phyloP scores from a whole-genome alignment of 306 rosid genomes.

The Vigna radiata region DNA sequence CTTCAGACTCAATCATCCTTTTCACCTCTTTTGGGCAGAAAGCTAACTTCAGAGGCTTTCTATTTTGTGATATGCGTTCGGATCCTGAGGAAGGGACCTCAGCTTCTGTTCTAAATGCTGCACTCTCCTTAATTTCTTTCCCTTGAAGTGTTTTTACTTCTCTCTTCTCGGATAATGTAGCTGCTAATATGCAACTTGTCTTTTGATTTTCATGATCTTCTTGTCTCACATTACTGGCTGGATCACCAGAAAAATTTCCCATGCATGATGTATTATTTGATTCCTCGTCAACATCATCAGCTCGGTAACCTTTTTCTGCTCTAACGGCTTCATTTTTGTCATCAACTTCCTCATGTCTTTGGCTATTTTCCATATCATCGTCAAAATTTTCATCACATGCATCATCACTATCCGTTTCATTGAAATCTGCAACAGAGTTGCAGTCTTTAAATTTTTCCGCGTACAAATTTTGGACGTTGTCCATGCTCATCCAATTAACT shows the following conservation, averaged over 20 bases:
- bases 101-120: conserved; percentile 23
- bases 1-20: conserved; percentile 67
- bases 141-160: conserved; percentile 39
- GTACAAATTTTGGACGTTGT: conserved; percentile 59
- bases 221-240: conserved; percentile 38
- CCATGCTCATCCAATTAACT: conserved; percentile 87
- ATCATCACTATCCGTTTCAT: conserved; percentile 63
- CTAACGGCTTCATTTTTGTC: conserved; percentile 37
- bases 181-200: conserved; percentile 23
- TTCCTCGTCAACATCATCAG: conserved; percentile 43
- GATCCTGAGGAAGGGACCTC: conserved; percentile 46
- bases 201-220: conserved; percentile 48
- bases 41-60: conserved; percentile 71
- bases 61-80: conserved; percentile 46
- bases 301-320: conserved; percentile 33
- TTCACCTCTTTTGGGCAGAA: conserved; percentile 91
- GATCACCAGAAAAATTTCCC: conserved; percentile 35
- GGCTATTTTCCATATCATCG: conserved; percentile 41
- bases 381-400: conserved; percentile 53
- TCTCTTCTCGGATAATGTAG: conserved; percentile 40
- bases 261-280: conserved; percentile 25
- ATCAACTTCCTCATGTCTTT: conserved; percentile 46
- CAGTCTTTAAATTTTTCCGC: conserved; percentile 56
- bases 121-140: conserved; percentile 45
- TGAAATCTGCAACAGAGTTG: conserved; percentile 55